phyloP scores from a whole-genome alignment of 257 asterid species.

The Solanum habrochaites region DNA sequence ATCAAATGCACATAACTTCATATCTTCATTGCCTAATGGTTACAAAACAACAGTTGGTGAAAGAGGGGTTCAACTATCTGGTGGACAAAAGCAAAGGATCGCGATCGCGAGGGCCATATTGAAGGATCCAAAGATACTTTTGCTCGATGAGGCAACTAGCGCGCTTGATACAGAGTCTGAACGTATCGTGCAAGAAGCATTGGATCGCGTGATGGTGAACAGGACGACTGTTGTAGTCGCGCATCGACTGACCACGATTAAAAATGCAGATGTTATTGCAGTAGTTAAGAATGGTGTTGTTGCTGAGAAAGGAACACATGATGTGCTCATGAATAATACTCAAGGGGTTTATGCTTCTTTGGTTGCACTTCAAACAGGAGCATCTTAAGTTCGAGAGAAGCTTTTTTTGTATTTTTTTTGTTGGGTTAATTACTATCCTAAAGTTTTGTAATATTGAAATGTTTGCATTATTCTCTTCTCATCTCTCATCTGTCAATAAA shows the following conservation, averaged over 20 bases:
- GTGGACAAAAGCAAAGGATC: conserved; percentile 46
- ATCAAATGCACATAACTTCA: conserved; percentile 17
- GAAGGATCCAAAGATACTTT: conserved; percentile 31
- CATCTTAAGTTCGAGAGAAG: neutral
- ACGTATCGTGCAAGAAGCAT: conserved; percentile 27
- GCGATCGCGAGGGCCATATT: conserved; percentile 37
- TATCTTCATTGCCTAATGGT: conserved; percentile 17
- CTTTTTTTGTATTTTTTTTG: neutral
- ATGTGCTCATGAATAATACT: conserved; percentile 7
- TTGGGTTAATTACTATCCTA: neutral
- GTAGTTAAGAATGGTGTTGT: conserved; percentile 28
- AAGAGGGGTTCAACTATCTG: conserved; percentile 31
- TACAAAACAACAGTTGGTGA: conserved; percentile 40
- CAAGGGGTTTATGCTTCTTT: conserved; percentile 26
- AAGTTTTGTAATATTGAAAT: neutral
- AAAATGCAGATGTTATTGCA: conserved; percentile 19
- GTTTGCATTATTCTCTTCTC: neutral
- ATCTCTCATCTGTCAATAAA: too few relatives aligned
- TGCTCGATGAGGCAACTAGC: conserved; percentile 47
- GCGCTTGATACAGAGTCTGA: conserved; percentile 45
- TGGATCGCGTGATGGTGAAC: conserved; percentile 19
- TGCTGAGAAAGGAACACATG: conserved; percentile 32
- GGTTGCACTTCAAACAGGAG: conserved; percentile 10
- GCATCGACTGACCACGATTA: conserved; percentile 21
- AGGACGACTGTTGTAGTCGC: conserved; percentile 25